Evolutionary conservation across 306 rosid species (phyloP), one percentile per base, ranked within the genome.

Genomic region (Lathyrus oleraceus): DNA sequence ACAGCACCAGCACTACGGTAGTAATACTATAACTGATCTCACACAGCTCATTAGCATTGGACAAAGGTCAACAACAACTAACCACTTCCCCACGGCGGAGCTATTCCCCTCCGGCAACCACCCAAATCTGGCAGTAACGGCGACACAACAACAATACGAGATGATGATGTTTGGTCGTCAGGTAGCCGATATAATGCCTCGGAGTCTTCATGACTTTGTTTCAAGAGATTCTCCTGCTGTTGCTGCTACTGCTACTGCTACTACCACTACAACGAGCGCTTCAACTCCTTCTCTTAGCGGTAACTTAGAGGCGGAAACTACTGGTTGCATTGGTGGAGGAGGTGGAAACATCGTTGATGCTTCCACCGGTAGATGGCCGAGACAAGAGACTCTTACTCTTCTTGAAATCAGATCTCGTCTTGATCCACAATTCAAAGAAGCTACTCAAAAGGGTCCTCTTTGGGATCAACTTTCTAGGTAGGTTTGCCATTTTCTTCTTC

Each of bases 391-490:
- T 16, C 99, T 95, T 19, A 91, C 95, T 65, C 96, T 95, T 71
- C 88, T 95, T 76, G 96, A 95, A 78, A 83, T 95, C 88, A 92
- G 99, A 84, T 91, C 99, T 77, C 86, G 95, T 11, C 95, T 95
- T n/a, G 90, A 95, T 84, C 77, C 85, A 70, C 89, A 91, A 81
- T 95, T 95, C 81, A 95, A 91, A 79, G 97, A 95, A 67, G 97
- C 97, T 35, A 95, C 86, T 77, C 97, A 95, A 39, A 95, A 95
- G 62, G 99, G 97, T 4, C 99, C 99, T 44, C 86, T 95, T 2
- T 95, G 99, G 99, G 97, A 89, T 73, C 97, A 95, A 63, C 92
- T 95, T 59, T 95, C 99, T 43, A 91, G 99, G 99, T 95, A 84
- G 4, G 12, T 17, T 4, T 7, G 2, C 71, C 5, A 27, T 7